phyloP scores from a whole-genome alignment of 2,329 filamentous ascomycete genomes.

The Coniochaeta pulveracea region DNA sequence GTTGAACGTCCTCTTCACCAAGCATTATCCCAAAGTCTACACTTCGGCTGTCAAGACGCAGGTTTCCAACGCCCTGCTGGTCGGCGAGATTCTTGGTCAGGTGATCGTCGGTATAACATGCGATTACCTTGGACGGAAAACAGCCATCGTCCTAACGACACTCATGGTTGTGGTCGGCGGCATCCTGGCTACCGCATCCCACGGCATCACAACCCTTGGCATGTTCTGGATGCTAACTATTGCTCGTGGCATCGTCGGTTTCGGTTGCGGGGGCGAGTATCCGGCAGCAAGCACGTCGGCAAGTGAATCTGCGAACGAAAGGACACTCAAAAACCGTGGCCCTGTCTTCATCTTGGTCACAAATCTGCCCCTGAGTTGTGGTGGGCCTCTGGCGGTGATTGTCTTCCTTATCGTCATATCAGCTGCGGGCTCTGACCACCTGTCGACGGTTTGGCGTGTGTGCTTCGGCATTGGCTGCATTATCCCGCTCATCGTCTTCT shows the following conservation, averaged over 20 bases:
- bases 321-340: slow-evolving; percentile 15
- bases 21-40: slow-evolving; percentile 18
- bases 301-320: slow-evolving; percentile 15
- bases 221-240: slow-evolving; percentile 44
- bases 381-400: slow-evolving; percentile 17
- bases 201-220: slow-evolving; percentile 30
- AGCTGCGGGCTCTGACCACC: slow-evolving; percentile 20
- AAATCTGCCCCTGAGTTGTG: neutral
- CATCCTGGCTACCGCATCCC: slow-evolving; percentile 29
- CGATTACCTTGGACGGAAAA: slow-evolving; percentile 32
- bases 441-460: slow-evolving; percentile 32
- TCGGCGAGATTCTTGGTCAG: slow-evolving; percentile 29
- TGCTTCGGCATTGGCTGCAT: slow-evolving; percentile 31
- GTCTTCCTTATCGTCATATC: slow-evolving; percentile 31
- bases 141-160: slow-evolving; percentile 31
- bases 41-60: slow-evolving; percentile 22
- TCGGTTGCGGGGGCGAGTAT: slow-evolving; percentile 30
- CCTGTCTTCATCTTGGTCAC: slow-evolving; percentile 11
- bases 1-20: slow-evolving; percentile 8
- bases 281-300: slow-evolving; percentile 16
- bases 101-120: slow-evolving; percentile 27
- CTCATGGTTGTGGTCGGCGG: slow-evolving; percentile 32
- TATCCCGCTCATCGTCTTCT: slow-evolving; percentile 36
- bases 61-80: slow-evolving; percentile 25
- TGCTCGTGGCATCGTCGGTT: slow-evolving; percentile 33